Conservation (phyloP, 1,139 yeast genomes). For the Magnusiomyces paraingens region DNA sequence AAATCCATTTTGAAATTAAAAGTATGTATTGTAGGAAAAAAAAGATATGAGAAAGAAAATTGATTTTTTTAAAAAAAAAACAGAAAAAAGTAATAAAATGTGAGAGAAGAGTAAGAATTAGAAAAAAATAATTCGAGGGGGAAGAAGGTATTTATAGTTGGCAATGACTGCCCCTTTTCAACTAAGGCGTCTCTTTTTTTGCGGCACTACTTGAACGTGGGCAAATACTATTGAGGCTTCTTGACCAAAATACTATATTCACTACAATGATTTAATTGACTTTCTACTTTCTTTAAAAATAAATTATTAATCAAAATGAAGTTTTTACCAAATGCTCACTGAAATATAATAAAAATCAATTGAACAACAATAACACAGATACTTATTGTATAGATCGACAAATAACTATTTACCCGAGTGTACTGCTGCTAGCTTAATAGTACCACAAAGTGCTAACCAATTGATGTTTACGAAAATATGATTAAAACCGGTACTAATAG, state of each 20-base stretch:
- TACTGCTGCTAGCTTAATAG: too few species aligned
- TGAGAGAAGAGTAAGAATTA: background rate
- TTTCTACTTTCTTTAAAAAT: background rate
- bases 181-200: background rate
- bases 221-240: background rate
- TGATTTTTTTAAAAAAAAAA: background rate
- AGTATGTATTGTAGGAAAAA: background rate
- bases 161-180: background rate
- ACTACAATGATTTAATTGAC: background rate
- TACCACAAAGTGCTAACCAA: too few species aligned
- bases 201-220: background rate
- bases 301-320: too few species aligned
- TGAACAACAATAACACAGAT: too few species aligned
- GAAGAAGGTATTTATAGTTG: background rate
- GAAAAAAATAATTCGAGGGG: background rate
- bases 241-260: background rate
- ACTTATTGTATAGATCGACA: too few species aligned
- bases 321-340: too few species aligned
- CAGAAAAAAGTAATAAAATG: background rate
- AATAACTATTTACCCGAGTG: too few species aligned
- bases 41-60: background rate
- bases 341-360: too few species aligned
- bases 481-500: too few species aligned
- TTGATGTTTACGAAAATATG: too few species aligned
- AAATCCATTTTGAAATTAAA: conserved; percentile 1